Base-by-base conservation (phyloP, 1,139 yeast genomes). In the Sugiyamaella neomexicana region DNA sequence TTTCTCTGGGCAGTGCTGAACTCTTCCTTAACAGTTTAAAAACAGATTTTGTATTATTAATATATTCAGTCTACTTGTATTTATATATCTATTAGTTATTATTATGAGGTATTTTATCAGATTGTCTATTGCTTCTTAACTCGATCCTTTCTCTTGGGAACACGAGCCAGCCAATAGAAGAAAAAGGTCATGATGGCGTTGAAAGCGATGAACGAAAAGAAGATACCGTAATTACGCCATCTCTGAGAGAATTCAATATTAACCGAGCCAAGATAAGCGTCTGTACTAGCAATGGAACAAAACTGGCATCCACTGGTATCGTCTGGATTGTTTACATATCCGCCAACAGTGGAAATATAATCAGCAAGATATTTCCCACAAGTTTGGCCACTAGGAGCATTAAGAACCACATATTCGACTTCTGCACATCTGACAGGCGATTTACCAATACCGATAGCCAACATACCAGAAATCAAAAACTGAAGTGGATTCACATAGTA, bases 121-220 rank as follows among this genome's bases (percentile, higher is more conserved):
- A 29, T 29, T 29, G 34, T 29, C 34, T 44, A 45, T 25, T 45
- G 49, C 39, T 31, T 47, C 51, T 66, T 67, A 43, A 62, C 64
- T 29, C 68, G 61, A 50, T 60, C 64, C 58, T 60, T 60, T 57
- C 65, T 66, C 63, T 70, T 73, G 43, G 95, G 95, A 55, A 87
- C 95, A 74, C 96, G 82, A n/a, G 82, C 81, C 50, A 85, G 69
- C 84, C 88, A 88, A 72, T 86, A 88, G 54, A 86, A 72, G 66
- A 78, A 68, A 29, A 85, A 66, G 9, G 86, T 79, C 25, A 74
- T 75, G 40, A 68, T 55, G 49, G 80, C 72, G 67, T 87, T 84
- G 68, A 86, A 74, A 15, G 68, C 69, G 53, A 78, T 72, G 63
- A 74, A 82, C 38, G 73, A 78, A 70, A 78, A 69, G 67, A 80